phyloP scores from a whole-genome alignment of 192 early-diverging fungal species.

The Lunasporangiospora selenospora region DNA sequence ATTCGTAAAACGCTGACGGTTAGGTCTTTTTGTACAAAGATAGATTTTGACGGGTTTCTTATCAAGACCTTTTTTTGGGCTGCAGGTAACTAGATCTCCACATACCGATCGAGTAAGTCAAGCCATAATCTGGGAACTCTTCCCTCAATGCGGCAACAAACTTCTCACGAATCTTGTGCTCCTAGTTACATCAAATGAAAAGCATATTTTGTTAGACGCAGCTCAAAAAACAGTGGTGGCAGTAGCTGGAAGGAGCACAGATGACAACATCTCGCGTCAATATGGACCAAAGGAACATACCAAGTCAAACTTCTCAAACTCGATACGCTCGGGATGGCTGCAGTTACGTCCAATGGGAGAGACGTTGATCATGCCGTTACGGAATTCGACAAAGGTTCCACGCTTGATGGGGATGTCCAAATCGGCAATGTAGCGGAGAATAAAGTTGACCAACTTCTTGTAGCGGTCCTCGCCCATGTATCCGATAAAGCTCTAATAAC shows the following conservation, averaged over 20 bases:
- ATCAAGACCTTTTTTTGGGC: too few relatives aligned
- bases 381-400: slow-evolving; percentile 98
- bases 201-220: too few relatives aligned
- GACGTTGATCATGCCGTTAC: slow-evolving; percentile 99
- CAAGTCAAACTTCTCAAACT: slow-evolving; percentile 92
- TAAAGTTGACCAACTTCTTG: slow-evolving; percentile 90
- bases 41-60: too few relatives aligned
- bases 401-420: slow-evolving; percentile 94
- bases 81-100: too few relatives aligned
- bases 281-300: slow-evolving; percentile 18
- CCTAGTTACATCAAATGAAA: slow-evolving; percentile 10
- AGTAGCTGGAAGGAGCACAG: too few relatives aligned
- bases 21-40: too few relatives aligned
- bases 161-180: slow-evolving; percentile 82
- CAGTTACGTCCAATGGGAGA: slow-evolving; percentile 98
- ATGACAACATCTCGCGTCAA: too few relatives aligned
- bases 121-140: slow-evolving; percentile 82
- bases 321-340: slow-evolving; percentile 85
- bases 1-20: too few relatives aligned
- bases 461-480: slow-evolving; percentile 95
- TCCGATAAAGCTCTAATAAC: slow-evolving; percentile 83
- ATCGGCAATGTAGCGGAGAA: slow-evolving; percentile 93
- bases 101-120: slow-evolving; percentile 95
- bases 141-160: slow-evolving; percentile 84
- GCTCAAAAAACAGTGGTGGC: too few relatives aligned